Conservation (phyloP, 2,329 filamentous ascomycete species). For the Apiospora koreana region DNA sequence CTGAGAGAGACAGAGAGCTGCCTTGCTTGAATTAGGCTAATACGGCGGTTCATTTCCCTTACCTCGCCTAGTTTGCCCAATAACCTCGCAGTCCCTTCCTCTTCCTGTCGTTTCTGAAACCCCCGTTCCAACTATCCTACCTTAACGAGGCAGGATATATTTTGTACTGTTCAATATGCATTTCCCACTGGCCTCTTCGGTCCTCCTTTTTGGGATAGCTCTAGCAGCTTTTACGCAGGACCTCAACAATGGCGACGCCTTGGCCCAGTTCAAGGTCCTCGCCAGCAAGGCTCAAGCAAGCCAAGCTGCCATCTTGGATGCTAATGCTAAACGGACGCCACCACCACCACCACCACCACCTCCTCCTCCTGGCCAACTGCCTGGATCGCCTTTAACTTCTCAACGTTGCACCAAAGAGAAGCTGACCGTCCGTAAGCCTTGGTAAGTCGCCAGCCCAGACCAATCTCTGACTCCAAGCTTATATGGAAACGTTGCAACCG, state of each 20-base stretch:
- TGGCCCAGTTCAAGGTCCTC: slow-evolving; percentile 8
- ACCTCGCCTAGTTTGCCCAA: background rate
- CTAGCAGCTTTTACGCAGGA: background rate
- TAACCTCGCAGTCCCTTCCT: background rate
- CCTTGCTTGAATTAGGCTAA: background rate
- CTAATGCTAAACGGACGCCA: background rate
- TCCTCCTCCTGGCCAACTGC: background rate
- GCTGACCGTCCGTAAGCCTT: background rate
- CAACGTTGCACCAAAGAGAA: background rate
- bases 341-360: background rate
- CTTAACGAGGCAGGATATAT: background rate
- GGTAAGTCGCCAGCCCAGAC: background rate
- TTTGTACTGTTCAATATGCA: background rate
- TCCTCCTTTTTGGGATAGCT: background rate
- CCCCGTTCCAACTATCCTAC: background rate
- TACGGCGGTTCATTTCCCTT: background rate
- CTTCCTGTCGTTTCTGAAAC: background rate
- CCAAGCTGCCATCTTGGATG: background rate
- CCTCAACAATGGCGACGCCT: background rate
- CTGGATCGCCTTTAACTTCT: background rate
- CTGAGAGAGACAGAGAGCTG: background rate
- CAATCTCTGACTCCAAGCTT: background rate
- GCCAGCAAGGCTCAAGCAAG: background rate
- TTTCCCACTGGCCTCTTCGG: background rate
- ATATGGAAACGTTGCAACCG: background rate